Percentiles rank a stretch among this genome's conserved stretches.
Evolutionary conservation across 2,329 filamentous ascomycete species (phyloP).

Genomic region (Aureobasidium uvarum): DNA sequence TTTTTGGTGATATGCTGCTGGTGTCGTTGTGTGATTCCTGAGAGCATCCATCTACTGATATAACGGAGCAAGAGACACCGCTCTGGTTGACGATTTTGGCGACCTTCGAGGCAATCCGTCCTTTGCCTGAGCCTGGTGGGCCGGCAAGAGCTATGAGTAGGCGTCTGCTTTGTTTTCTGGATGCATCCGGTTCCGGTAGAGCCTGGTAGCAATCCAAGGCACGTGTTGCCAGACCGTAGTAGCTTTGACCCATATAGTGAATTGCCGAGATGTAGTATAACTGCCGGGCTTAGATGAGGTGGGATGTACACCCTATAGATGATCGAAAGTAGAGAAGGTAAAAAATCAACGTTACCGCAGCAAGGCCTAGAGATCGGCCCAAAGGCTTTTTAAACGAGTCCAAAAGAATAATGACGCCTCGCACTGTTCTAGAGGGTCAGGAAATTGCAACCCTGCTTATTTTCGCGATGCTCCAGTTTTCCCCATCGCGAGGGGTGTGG

Average conservation of each 20-base stretch:
- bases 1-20: slow-evolving; percentile 10
- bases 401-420: slow-evolving; percentile 18
- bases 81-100: slow-evolving; percentile 22
- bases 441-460: slow-evolving; percentile 26
- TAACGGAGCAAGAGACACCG: slow-evolving; percentile 18
- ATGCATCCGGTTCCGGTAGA: slow-evolving; percentile 16
- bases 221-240: slow-evolving; percentile 17
- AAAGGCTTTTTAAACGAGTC: not conserved
- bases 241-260: slow-evolving; percentile 15
- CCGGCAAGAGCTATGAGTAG: slow-evolving; percentile 21
- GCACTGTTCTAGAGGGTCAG: slow-evolving; percentile 3
- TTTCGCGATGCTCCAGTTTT: slow-evolving; percentile 26
- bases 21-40: slow-evolving; percentile 4
- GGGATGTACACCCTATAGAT: not conserved
- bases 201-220: slow-evolving; percentile 16
- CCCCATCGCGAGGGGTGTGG: slow-evolving; percentile 23
- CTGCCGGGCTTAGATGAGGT: not conserved
- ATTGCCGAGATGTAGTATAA: not conserved
- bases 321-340: not conserved
- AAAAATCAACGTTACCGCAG: slow-evolving; percentile 1
- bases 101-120: slow-evolving; percentile 13
- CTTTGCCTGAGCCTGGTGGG: slow-evolving; percentile 19
- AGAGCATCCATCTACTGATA: slow-evolving; percentile 21
- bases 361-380: not conserved
- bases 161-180: slow-evolving; percentile 20